Base-by-base conservation (phyloP, 129 eudicot genomes). In the Centrapalus pauciflorus region DNA sequence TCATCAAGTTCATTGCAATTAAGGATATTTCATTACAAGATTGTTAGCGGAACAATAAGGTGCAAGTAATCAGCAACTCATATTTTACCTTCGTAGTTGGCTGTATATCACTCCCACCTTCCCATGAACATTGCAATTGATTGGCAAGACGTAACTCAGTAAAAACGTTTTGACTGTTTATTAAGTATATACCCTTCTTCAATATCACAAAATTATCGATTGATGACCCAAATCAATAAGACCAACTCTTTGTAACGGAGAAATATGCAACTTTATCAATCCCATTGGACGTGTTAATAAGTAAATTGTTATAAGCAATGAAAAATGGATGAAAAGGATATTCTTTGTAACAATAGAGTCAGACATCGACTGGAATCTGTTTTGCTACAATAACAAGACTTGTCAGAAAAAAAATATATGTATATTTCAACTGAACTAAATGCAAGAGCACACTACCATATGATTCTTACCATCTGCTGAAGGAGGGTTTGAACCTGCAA, bases 401-500 rank as follows among this genome's bases (percentile, higher is more conserved):
- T 24, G 19, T 61, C n/a, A 40, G 67, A 41, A 37, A 17, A 12
- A n/a, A n/a, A n/a, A n/a, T n/a, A 7, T 54, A 63, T 52, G 66
- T 67, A 11, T 32, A 64, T 27, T 24, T 0, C 12, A 62, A 14
- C 28, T 14, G 10, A 33, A 21, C 4, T 20, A 32, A 9, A 48
- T 4, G 63, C 10, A 55, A 19, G 26, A 45, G 7, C 32, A 56
- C 5, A 20, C 38, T 11, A 67, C 11, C 17, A 5, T 69, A 14
- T 63, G 61, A 0, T 50, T 76, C 90, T 78, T 57, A 91, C 98
- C 98, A 91, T 91, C 58, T 91, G 97, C 50, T 87, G 90, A 48
- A 91, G 96, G 79, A 91, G 95, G 66, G 80, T 92, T 79, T 92
- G 98, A 56, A 92, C 98, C 98, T 92, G 81, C 14, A 80, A 61